Evolutionary conservation across 2,329 filamentous ascomycete genomes (phyloP).

Genomic region (Cercospora zeina): DNA sequence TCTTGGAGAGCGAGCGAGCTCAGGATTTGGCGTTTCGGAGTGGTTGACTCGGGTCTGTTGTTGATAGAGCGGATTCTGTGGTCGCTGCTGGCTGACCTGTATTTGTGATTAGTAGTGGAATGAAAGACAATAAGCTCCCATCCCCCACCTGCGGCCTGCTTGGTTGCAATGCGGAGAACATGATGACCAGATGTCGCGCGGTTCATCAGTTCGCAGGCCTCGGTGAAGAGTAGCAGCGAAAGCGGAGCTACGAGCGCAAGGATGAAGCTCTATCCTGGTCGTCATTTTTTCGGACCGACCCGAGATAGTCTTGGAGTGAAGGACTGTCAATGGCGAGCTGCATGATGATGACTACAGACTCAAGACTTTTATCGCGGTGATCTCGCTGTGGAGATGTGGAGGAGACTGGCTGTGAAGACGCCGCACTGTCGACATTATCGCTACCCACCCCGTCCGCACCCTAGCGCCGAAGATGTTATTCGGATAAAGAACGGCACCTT

Average conservation of each 20-base stretch:
- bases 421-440: slow-evolving; percentile 26
- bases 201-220: slow-evolving; percentile 12
- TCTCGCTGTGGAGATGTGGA: slow-evolving; percentile 22
- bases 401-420: slow-evolving; percentile 18
- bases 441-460: slow-evolving; percentile 7
- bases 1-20: slow-evolving; percentile 35
- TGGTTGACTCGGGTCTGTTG: slow-evolving; percentile 37
- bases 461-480: slow-evolving; percentile 46
- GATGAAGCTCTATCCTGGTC: slow-evolving; percentile 8
- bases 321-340: background rate
- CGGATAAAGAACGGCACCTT: slow-evolving; percentile 78
- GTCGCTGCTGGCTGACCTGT: slow-evolving; percentile 22
- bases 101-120: background rate
- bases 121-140: background rate
- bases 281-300: slow-evolving; percentile 14
- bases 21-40: slow-evolving; percentile 31
- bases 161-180: slow-evolving; percentile 26
- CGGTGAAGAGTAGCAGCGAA: slow-evolving; percentile 12
- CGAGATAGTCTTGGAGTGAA: background rate
- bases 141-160: slow-evolving; percentile 22
- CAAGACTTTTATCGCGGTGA: background rate
- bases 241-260: slow-evolving; percentile 16
- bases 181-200: slow-evolving; percentile 6
- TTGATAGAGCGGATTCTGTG: slow-evolving; percentile 29
- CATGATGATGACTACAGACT: background rate